These are phyloP conservation scores for Cucumis cinereus DNA, from an alignment of 306 rosid species.

Conservation along the genomic window DNA sequence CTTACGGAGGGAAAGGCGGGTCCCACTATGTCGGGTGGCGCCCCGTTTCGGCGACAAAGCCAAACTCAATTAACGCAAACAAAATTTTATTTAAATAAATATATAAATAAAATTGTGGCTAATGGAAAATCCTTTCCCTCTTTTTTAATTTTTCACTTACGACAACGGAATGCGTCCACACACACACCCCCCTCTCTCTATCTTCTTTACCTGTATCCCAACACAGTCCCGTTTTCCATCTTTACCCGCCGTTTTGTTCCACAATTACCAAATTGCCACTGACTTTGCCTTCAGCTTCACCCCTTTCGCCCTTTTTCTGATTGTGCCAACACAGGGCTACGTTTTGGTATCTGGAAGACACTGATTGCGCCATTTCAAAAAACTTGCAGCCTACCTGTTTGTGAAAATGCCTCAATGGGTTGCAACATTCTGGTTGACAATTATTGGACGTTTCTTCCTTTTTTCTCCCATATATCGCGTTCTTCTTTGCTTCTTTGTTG, in stretches of 20 bases:
- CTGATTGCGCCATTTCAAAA: slow-evolving; percentile 32
- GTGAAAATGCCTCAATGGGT: slow-evolving; percentile 11
- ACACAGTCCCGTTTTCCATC: slow-evolving; percentile 17
- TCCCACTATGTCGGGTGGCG: slow-evolving; percentile 55
- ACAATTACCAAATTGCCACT: slow-evolving; percentile 20
- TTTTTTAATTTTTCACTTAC: background rate
- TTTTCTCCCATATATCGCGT: background rate
- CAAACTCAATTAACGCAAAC: slow-evolving; percentile 27
- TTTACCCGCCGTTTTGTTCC: slow-evolving; percentile 8
- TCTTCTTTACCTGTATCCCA: slow-evolving; percentile 9
- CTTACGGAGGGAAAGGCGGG: slow-evolving; percentile 16
- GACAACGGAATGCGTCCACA: background rate
- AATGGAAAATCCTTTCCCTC: slow-evolving; percentile 14
- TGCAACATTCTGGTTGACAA: slow-evolving; percentile 13
- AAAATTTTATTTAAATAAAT: background rate
- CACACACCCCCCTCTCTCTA: background rate
- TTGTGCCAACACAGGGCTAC: slow-evolving; percentile 21
- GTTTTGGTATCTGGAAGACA: slow-evolving; percentile 29
- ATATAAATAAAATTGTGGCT: slow-evolving; percentile 6
- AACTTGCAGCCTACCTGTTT: slow-evolving; percentile 11
- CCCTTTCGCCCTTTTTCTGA: background rate
- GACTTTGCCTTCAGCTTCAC: background rate
- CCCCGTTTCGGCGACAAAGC: slow-evolving; percentile 44
- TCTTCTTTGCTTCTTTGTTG: background rate
- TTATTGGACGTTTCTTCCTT: background rate